Evolutionary conservation across 177 flowering plant genomes (phyloP), one percentile per base, ranked within the genome.

Genomic region (Tripterygium wilfordii): DNA sequence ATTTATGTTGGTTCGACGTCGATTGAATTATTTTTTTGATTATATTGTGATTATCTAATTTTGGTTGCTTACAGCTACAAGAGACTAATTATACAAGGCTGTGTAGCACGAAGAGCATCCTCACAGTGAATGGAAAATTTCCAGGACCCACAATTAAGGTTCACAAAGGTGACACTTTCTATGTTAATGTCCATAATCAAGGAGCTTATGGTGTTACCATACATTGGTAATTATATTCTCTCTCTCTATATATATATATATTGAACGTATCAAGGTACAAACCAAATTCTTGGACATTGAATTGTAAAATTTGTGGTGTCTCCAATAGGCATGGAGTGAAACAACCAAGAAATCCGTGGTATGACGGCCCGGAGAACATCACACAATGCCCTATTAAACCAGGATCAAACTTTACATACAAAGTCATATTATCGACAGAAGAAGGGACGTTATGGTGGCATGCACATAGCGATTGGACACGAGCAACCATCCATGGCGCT

Each of bases 401-500:
- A 10, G 51, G 40, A 2, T 4, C 40, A 14, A 48, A 22, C 5
- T 48, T 48, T 28, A 48, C 21, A 16, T 31, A 48, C 10, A 15
- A 48, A 25, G 28, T 48, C 16, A 13, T 48, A 8, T 35, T 48
- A 1, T 48, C 51, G 1, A 27, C 16, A 10, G 51, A 48, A 13
- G 51, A 48, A 32, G 51, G 51, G n/a, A 30, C 51, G 7, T 23
- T 64, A 9, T 58, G 56, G 68, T 64, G 68, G 68, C 68, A 64
- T 45, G 68, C 68, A 8, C 68, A 64, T 13, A 64, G 56, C 17
- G 51, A 48, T 13, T 58, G 63, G 63, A 2, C 43, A 2, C 28
- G 68, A 12, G 59, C 60, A 7, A 64, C 60, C 0, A 60, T 64
- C 17, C 55, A 64, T 27, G 68, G 68, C 0, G 46, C 51, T 22